phyloP scores from a whole-genome alignment of 805 yeast species.

The Hanseniaspora lindneri region DNA sequence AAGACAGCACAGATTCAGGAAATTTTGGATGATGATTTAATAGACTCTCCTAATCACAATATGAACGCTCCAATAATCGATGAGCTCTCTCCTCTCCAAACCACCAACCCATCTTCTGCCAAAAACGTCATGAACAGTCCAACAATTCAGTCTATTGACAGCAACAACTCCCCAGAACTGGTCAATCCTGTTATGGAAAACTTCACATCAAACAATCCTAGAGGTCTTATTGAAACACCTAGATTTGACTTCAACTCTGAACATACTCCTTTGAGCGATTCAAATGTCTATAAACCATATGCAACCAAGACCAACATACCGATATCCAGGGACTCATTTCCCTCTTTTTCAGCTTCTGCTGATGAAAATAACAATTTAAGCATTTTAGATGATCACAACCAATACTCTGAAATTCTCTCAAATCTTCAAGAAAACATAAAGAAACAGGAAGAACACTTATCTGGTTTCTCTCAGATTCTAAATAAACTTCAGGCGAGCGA shows the following conservation, averaged over 20 bases:
- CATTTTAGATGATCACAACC: background rate
- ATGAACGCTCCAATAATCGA: constrained; percentile 11
- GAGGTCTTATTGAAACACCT: background rate
- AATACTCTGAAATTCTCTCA: constrained; percentile 3
- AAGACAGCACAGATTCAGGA: constrained; percentile 13
- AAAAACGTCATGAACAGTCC: constrained; percentile 5
- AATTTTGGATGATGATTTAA: constrained; percentile 13
- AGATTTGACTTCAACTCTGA: background rate
- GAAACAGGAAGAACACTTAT: constrained; percentile 13
- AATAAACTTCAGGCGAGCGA: constrained; percentile 1
- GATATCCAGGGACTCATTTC: background rate
- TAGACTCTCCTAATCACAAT: background rate
- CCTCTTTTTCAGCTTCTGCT: background rate
- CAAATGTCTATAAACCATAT: background rate
- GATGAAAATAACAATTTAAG: background rate
- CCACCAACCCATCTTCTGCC: background rate
- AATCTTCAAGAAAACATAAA: constrained; percentile 9
- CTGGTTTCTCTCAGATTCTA: constrained; percentile 13
- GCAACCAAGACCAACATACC: background rate
- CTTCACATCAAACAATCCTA: background rate
- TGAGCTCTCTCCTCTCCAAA: constrained; percentile 7
- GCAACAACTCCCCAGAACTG: background rate
- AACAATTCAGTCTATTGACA: constrained; percentile 10
- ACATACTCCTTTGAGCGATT: constrained; percentile 5
- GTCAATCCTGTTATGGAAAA: background rate